Evolutionary conservation across 2,329 filamentous ascomycete species (phyloP), one percentile per base, ranked within the genome.

Genomic region (Cytospora paraplurivora): DNA sequence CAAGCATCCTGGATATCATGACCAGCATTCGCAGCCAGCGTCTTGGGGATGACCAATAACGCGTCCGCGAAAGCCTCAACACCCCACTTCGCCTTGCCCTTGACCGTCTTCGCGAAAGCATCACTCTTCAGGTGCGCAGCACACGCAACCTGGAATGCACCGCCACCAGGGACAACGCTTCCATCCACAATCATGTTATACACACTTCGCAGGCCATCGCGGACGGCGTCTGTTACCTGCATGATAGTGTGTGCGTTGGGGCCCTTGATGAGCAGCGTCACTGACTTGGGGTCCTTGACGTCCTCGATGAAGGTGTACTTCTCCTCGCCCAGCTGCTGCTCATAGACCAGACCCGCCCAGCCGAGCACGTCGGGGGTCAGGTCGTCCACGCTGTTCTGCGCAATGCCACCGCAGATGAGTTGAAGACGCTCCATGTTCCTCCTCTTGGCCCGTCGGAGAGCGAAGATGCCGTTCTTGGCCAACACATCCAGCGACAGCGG

Each of bases 131-230:
- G 83, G 77, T 97, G 93, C 54, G 88, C 84, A 32, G 93, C 92
- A 71, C 92, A 96, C 37, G 95, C 93, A 53, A 99, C 88, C 78
- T 99, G 95, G 87, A 97, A 99, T 56, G 95, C 92, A 71, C 95
- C 95, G 63, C 88, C 95, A 64, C 95, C 95, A 1, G 95, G 95
- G 33, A 99, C 92, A 21, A 99, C 95, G 70, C 91, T 94, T 78
- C 89, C 88, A 76, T 99, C 95, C n/a, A 98, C 94, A 76, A 99
- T 98, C 84, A 96, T 97, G 83, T 99, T 99, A 86, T 97, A 98
- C 56, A 98, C 95, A 75, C 92, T 96, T 73, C 95, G 88, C 69
- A 99, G 84, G 67, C 95, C 95, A 75, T 99, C 95, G 60, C 95
- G 88, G 52, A 98, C 95, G 3, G 95, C 95, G 75, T 99, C 95